Evolutionary conservation across 2,329 filamentous ascomycete species (phyloP).

Genomic region (Pyricularia grisea): DNA sequence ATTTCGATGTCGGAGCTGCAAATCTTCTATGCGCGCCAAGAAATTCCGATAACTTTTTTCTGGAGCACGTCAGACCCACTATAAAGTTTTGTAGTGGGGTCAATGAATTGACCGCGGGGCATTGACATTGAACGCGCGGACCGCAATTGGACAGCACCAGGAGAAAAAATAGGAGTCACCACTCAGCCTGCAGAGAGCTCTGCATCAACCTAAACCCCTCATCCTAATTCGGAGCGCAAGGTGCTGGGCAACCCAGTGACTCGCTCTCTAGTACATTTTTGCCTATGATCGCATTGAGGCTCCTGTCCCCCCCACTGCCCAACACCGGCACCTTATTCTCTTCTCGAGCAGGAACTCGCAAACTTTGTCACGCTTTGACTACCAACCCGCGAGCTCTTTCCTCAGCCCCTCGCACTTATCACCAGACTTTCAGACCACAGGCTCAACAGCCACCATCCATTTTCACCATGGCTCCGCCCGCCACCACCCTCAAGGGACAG

Average conservation of each 20-base stretch:
- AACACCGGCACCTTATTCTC: slow-evolving; percentile 6
- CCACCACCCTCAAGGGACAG: slow-evolving; percentile 80
- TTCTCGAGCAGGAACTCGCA: slow-evolving; percentile 6
- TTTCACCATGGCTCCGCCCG: slow-evolving; percentile 37
- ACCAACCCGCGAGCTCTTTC: slow-evolving; percentile 7
- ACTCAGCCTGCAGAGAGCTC: neutral
- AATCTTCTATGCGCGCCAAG: neutral
- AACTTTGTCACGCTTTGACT: neutral
- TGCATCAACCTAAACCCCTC: slow-evolving; percentile 1
- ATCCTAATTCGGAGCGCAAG: neutral
- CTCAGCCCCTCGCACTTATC: neutral
- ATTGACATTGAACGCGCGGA: neutral
- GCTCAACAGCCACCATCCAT: slow-evolving; percentile 2
- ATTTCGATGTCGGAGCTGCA: neutral
- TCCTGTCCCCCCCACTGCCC: neutral
- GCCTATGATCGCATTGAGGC: slow-evolving; percentile 14
- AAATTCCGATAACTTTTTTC: slow-evolving; percentile 2
- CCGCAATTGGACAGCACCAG: neutral
- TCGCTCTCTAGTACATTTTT: slow-evolving; percentile 13
- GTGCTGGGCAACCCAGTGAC: slow-evolving; percentile 12
- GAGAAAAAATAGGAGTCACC: slow-evolving; percentile 1
- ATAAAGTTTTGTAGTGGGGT: neutral
- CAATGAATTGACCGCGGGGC: neutral
- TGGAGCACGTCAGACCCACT: neutral
- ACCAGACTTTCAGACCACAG: neutral